A percentile compares a stretch with the other conserved stretches of the same genome.
Evolutionary conservation across 441 rosid genomes (phyloP).

Genomic region (Erysimum pusillum): DNA sequence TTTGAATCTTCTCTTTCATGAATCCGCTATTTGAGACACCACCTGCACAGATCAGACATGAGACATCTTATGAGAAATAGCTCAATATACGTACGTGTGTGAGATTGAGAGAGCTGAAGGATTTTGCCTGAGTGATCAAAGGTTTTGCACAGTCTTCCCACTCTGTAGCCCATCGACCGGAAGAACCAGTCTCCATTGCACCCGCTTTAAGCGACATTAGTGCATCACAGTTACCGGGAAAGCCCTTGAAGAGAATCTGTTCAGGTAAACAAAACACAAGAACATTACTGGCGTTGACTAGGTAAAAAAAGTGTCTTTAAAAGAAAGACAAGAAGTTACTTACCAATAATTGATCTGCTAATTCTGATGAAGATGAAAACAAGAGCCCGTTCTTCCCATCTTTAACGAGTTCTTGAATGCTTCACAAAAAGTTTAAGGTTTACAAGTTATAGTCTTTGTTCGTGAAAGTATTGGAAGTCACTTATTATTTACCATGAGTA

Average conservation of each 20-base stretch:
- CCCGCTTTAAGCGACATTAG: slow-evolving; percentile 71
- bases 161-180: slow-evolving; percentile 84
- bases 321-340: slow-evolving; percentile 40
- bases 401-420: slow-evolving; percentile 88
- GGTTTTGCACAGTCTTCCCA: slow-evolving; percentile 97
- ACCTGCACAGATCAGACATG: slow-evolving; percentile 37
- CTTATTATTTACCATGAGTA: slow-evolving; percentile 77
- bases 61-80: slow-evolving; percentile 30
- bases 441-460: background rate
- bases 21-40: slow-evolving; percentile 33
- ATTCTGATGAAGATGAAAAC: slow-evolving; percentile 92
- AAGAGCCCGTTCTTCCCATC: slow-evolving; percentile 87
- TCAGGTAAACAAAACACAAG: slow-evolving; percentile 21
- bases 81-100: background rate
- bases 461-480: slow-evolving; percentile 9
- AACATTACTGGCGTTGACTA: background rate
- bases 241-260: slow-evolving; percentile 90
- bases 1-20: slow-evolving; percentile 10
- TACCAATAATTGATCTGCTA: slow-evolving; percentile 92
- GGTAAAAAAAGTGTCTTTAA: background rate
- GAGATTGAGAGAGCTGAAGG: slow-evolving; percentile 3
- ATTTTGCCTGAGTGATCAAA: slow-evolving; percentile 68
- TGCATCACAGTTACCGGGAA: slow-evolving; percentile 73
- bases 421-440: slow-evolving; percentile 45
- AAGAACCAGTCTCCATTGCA: slow-evolving; percentile 71